Evolutionary conservation across 108 stramenopile species (phyloP).

Genomic region (Cyclostephanos tholiformis): DNA sequence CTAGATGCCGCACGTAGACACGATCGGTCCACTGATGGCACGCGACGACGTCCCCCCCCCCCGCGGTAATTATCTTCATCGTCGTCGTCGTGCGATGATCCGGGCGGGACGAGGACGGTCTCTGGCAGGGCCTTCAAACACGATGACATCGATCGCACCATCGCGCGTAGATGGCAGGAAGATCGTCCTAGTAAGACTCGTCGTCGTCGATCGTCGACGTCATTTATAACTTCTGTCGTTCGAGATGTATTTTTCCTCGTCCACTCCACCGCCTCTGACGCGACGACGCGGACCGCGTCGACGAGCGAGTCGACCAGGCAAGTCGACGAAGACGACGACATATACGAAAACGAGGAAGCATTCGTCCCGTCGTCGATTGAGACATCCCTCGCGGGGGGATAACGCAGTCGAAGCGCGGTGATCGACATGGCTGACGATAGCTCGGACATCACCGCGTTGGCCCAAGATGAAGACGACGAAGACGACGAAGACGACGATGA

Average conservation of each 20-base stretch:
- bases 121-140: slow-evolving; percentile 68
- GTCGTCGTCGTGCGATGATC: slow-evolving; percentile 4
- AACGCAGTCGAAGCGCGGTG: slow-evolving; percentile 63
- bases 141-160: slow-evolving; percentile 37
- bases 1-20: slow-evolving; percentile 64
- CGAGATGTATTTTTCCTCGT: not conserved
- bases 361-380: not conserved
- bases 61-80: slow-evolving; percentile 23
- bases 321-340: slow-evolving; percentile 38
- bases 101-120: slow-evolving; percentile 62
- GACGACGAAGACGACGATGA: not conserved
- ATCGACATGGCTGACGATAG: slow-evolving; percentile 66
- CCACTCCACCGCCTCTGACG: not conserved
- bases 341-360: slow-evolving; percentile 7
- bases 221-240: slow-evolving; percentile 13
- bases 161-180: slow-evolving; percentile 23
- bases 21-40: slow-evolving; percentile 73
- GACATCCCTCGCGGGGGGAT: slow-evolving; percentile 46
- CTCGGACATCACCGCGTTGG: slow-evolving; percentile 56
- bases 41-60: slow-evolving; percentile 56
- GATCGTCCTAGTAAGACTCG: slow-evolving; percentile 5
- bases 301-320: slow-evolving; percentile 65
- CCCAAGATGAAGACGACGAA: slow-evolving; percentile 21
- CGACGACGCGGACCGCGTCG: slow-evolving; percentile 29
- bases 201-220: not conserved